A percentile compares a stretch with the other conserved stretches of the same genome.
Conservation (phyloP, 306 rosid species). For the Medicago arabica region DNA sequence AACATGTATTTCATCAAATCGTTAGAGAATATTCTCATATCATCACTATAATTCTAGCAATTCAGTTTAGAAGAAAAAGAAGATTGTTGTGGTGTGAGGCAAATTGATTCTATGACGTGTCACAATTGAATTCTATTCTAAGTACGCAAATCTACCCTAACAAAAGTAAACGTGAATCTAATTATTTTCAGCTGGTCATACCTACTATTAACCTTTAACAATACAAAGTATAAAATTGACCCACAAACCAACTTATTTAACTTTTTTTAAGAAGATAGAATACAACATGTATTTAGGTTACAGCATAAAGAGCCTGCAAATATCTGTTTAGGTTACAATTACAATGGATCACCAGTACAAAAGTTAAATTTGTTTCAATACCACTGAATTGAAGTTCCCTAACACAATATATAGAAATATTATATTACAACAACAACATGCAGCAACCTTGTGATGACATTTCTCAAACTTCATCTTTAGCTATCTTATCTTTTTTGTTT, state of each 20-base stretch:
- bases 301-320: neutral
- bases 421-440: neutral
- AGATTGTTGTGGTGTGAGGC: neutral
- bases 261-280: too few species aligned
- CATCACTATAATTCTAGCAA: neutral
- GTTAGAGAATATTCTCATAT: neutral
- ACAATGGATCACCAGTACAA: neutral
- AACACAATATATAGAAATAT: neutral
- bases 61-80: neutral
- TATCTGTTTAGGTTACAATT: neutral
- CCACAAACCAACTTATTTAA: too few species aligned
- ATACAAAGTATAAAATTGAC: too few species aligned
- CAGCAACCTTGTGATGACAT: neutral
- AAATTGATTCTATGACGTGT: neutral
- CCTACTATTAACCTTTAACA: too few species aligned
- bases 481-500: conserved; percentile 38
- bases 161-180: too few species aligned
- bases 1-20: neutral
- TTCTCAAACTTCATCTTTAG: conserved; percentile 4
- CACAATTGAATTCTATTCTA: too few species aligned
- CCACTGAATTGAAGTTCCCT: neutral
- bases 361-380: neutral
- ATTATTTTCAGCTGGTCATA: too few species aligned
- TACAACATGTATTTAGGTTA: too few species aligned
- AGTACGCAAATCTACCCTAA: too few species aligned